Evolutionary conservation across 31 red algal species (phyloP), one percentile per base, ranked within the genome.

Genomic region (Asparagopsis taxiformis): DNA sequence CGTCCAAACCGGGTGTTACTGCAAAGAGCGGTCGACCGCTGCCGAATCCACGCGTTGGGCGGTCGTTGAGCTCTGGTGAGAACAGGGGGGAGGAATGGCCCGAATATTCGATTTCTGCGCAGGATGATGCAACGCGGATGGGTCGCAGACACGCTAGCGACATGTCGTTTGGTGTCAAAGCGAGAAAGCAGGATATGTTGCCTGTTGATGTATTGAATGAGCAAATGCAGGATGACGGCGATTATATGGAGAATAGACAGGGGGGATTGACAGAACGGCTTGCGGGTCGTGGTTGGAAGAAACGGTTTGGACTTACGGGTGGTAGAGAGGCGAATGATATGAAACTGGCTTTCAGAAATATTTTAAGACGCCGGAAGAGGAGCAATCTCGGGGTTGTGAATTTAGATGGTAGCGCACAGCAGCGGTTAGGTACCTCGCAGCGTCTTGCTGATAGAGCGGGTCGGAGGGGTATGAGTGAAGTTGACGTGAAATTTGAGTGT

Each of bases 131-230:
- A 34, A 32, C 34, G 9, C 59, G 70, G 20, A 4, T 89, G 22
- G 68, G 85, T 51, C 54, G 68, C 36, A 36, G 85, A 67, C 85
- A 89, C 68, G 37, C 34, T 5, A 89, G 85, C 32, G 85, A 89
- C 51, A 70, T 89, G 65, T 74, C 85, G 38, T 73, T 80, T 68
- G 74, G 85, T 24, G 54, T 62, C 21, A 72, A 21, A 33, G 68
- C 53, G 28, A 65, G 85, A 30, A 36, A 89, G 38, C 44, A 55
- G 29, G 85, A 80, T n/a, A 74, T 89, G 49, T 56, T 79, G 35
- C 75, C 85, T 17, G 32, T 34, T 43, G 77, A 82, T 16, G 43
- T 61, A 20, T 48, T n/a, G 1, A 39, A 70, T 51, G 8, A 22
- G 10, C 19, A 70, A 51, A 28, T 70, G 13, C n/a, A 31, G 34